Evolutionary conservation across 1,284 basidiomycete genomes (phyloP), one percentile per base, ranked within the genome.

Genomic region (Apiotrichum sp.): DNA sequence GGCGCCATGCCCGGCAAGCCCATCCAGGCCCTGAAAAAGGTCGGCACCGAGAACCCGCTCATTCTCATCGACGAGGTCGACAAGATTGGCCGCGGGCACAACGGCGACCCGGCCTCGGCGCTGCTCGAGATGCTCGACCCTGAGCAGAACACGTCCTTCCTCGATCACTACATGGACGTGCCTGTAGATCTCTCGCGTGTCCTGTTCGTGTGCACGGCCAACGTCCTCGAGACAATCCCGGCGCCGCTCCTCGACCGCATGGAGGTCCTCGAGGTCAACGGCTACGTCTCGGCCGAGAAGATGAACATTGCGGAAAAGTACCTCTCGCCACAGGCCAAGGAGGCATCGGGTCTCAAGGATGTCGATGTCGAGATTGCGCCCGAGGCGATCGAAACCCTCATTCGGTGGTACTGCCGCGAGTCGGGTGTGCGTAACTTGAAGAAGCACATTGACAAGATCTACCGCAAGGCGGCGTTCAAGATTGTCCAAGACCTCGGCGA

Each of bases 391-490:
- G 92, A 96, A 66, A 80, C 85, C 36, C 80, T 98, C 54, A 98
- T 99, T 78, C 88, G 93, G 71, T 96, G 93, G 73, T 97, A 98
- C 77, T 95, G 91, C 69, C 84, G 95, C 42, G 95, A 99, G 79
- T 95, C 90, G 68, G 96, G 96, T 58, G 93, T 97, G 40, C 81
- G 93, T 47, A 92, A 92, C 70, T 73, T 96, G 68, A 96, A 96
- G 83, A 93, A 95, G 78, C 88, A 93, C 69, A 93, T 96, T 57
- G 92, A 96, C 72, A 96, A 95, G 91, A 93, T 98, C 56, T 98
- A 95, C 77, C 86, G 96, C 62, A 99, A 99, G 76, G 90, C 95
- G 5, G 93, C 95, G 0, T 81, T 96, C 64, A 90, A 88, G 73
- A 85, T 98, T 59, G 91, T 98, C 4, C 82, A 87, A 65, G 89